These are phyloP conservation scores for Calonectria hawksworthii DNA, from an alignment of 2,329 filamentous ascomycete genomes.

Conservation along the genomic window DNA sequence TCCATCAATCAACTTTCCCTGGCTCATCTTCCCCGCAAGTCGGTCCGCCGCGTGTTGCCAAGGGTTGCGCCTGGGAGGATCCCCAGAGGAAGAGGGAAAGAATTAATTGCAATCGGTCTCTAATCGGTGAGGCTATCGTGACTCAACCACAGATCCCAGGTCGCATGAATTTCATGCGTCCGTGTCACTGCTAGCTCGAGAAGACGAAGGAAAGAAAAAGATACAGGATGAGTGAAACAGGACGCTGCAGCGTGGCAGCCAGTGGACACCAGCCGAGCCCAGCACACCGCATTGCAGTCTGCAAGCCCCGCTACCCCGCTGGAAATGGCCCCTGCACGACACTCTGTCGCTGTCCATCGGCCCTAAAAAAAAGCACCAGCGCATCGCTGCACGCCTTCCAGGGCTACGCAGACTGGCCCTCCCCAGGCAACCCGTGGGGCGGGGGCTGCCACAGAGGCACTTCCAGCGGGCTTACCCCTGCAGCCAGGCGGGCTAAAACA, in stretches of 20 bases:
- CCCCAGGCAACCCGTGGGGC: not conserved
- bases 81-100: not conserved
- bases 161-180: slow-evolving; percentile 8
- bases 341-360: not conserved
- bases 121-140: not conserved
- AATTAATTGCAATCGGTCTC: not conserved
- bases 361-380: not conserved
- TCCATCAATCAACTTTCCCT: not conserved
- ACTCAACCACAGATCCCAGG: not conserved
- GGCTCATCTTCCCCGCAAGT: not conserved
- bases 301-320: slow-evolving; percentile 6
- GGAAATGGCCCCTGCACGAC: not conserved
- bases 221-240: not conserved
- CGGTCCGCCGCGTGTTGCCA: slow-evolving; percentile 4
- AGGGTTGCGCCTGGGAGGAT: not conserved
- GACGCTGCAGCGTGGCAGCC: not conserved
- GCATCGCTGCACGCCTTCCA: not conserved
- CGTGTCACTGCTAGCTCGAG: not conserved
- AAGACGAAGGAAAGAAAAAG: not conserved
- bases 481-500: not conserved
- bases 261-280: not conserved
- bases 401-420: not conserved
- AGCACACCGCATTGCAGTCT: not conserved
- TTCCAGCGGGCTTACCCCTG: slow-evolving; percentile 11
- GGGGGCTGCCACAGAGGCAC: slow-evolving; percentile 5